Percentiles rank a stretch among this genome's conserved stretches.
Conservation (phyloP, 2,329 filamentous ascomycete species). For the Fusarium sp. region DNA sequence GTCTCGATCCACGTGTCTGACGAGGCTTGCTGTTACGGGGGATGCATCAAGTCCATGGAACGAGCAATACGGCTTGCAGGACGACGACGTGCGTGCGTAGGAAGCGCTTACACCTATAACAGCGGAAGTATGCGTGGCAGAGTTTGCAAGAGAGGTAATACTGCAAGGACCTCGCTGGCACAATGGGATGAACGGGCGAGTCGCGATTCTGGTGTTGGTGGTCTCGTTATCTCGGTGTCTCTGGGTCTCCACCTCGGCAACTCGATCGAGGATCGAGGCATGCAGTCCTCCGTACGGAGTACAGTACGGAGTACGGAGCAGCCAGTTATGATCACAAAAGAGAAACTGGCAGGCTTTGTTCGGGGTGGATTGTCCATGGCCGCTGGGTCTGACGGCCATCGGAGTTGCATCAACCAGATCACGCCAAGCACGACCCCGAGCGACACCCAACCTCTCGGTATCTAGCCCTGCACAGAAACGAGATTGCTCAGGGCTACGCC, state of each 20-base stretch:
- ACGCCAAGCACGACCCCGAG: constrained; percentile 14
- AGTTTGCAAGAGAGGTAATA: background rate
- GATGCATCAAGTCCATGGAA: constrained; percentile 11
- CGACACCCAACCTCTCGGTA: constrained; percentile 26
- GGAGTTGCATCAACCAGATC: constrained; percentile 24
- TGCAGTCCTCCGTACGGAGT: background rate
- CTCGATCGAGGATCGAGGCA: constrained; percentile 1
- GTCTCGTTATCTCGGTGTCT: constrained; percentile 8
- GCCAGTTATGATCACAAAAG: background rate
- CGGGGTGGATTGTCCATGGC: background rate
- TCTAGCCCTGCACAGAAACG: constrained; percentile 12
- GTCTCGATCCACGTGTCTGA: constrained; percentile 32
- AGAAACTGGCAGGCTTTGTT: background rate
- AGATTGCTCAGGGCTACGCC: constrained; percentile 2
- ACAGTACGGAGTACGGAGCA: background rate
- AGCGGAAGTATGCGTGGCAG: background rate
- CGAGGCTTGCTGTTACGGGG: constrained; percentile 9
- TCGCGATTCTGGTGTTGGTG: constrained; percentile 19
- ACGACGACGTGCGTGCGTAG: background rate
- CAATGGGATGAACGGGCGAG: background rate
- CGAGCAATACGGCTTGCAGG: constrained; percentile 9
- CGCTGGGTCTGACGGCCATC: constrained; percentile 4
- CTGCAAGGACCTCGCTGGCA: background rate
- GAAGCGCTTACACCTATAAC: constrained; percentile 4
- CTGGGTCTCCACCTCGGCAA: constrained; percentile 3